Evolutionary conservation across 768 basidiomycete species (phyloP), one percentile per base, ranked within the genome.

Genomic region (Lactarius trivialis): DNA sequence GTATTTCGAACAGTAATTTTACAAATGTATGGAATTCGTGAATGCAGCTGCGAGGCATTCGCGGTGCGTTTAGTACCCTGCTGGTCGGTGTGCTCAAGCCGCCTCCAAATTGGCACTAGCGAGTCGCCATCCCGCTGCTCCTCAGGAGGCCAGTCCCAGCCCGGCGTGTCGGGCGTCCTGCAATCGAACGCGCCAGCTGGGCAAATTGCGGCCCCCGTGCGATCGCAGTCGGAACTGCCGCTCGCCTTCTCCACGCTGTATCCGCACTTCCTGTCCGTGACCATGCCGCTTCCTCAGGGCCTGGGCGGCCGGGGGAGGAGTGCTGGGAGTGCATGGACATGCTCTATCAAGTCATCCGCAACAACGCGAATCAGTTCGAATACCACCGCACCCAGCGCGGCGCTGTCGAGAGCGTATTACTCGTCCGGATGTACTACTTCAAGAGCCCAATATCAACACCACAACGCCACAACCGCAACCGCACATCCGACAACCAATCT

Each of bases 241-340:
- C 63, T 68, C 65, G 75, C 60, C 81, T 76, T 72, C 72, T 74
- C 60, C 73, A 77, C 15, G 73, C 81, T 49, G 75, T 83, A 32
- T 76, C 81, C 30, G 79, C 83, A 80, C 68, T 84, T 41, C 78
- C 80, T n/a, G 4, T 67, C 67, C 14, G 63, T 67, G 65, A 60
- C 68, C 11, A 66, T 61, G 60, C 64, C 69, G 8, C 55, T 64
- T 6, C 67, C 65, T 1, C 64, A 61, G 2, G 65, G 61, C 1
- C 34, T 67, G 15, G 66, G 64, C 26, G 6, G 48, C 9, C 55
- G 68, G 60, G 56, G 56, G 55, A 73, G 61, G 89, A 89, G 64
- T 82, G 88, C 26, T 93, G 91, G 91, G 87, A 90, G 51, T 86
- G 89, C 58, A 88, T 92, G 89, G 77, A 81, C 12, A 85, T 86